A percentile compares a stretch with the other conserved stretches of the same genome.
Conservation (phyloP, 2,329 filamentous ascomycete genomes). For the Aspergillus hortae region DNA sequence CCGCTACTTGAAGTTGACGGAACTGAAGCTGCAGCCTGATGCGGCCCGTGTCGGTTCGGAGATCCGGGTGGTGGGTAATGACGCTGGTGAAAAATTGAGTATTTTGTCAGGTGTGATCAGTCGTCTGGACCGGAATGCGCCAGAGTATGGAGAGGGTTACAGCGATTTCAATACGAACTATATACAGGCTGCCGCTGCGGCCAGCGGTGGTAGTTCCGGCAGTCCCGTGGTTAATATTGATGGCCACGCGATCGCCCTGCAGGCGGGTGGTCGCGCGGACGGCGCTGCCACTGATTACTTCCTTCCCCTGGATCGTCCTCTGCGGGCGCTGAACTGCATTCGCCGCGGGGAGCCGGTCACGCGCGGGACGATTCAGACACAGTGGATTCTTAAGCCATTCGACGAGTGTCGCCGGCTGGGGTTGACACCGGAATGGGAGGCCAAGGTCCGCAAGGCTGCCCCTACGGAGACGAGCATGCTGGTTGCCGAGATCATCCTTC, state of each 20-base stretch:
- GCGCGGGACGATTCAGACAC: slow-evolving; percentile 96
- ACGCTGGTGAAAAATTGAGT: slow-evolving; percentile 96
- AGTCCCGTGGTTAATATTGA: slow-evolving; percentile 96
- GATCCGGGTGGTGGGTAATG: slow-evolving; percentile 96
- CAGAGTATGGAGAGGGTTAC: slow-evolving; percentile 96
- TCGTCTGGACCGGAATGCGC: slow-evolving; percentile 90
- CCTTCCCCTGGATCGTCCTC: slow-evolving; percentile 83
- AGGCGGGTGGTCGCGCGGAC: slow-evolving; percentile 89
- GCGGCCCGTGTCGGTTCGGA: slow-evolving; percentile 84
- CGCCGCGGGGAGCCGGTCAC: slow-evolving; percentile 70
- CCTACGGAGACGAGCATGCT: slow-evolving; percentile 96
- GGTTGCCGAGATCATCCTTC: slow-evolving; percentile 90
- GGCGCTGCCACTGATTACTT: slow-evolving; percentile 98
- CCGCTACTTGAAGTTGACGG: slow-evolving; percentile 90
- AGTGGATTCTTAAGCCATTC: slow-evolving; percentile 95
- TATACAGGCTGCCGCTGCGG: slow-evolving; percentile 95
- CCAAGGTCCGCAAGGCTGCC: slow-evolving; percentile 74
- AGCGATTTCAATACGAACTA: slow-evolving; percentile 97
- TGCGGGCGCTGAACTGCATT: slow-evolving; percentile 82
- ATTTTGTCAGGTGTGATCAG: slow-evolving; percentile 97
- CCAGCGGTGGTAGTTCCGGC: slow-evolving; percentile 95
- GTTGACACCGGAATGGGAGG: slow-evolving; percentile 80
- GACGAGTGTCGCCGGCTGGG: slow-evolving; percentile 92
- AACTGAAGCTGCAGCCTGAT: slow-evolving; percentile 77
- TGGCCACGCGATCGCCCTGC: slow-evolving; percentile 84